Evolutionary conservation across 345 rosid species (phyloP).

Genomic region (Eucalyptus lansdowneana): DNA sequence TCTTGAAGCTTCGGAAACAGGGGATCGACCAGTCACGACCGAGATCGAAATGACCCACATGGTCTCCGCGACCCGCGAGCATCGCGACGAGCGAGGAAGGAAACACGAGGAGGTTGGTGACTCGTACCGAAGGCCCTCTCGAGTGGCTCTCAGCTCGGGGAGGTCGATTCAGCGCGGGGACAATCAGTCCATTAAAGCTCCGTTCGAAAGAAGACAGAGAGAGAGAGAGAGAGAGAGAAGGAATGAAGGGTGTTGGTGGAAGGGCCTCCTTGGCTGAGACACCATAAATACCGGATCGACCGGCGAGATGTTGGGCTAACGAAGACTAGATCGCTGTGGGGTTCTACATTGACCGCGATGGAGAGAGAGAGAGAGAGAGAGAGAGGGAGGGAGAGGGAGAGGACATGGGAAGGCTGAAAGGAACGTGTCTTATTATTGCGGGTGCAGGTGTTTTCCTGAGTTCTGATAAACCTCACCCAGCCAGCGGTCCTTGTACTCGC

Average conservation of each 20-base stretch:
- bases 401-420: neutral
- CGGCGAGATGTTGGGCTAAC: neutral
- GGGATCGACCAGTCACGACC: neutral
- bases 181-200: neutral
- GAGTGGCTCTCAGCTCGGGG: neutral
- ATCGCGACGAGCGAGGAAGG: neutral
- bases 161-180: neutral
- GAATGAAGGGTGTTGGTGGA: neutral
- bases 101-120: neutral
- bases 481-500: neutral
- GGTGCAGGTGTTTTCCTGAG: neutral
- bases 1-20: neutral
- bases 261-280: neutral
- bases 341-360: neutral
- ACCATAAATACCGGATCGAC: neutral
- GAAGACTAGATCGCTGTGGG: neutral
- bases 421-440: neutral
- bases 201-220: neutral
- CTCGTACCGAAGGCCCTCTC: neutral
- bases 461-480: neutral
- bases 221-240: neutral
- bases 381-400: too few relatives aligned
- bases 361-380: too few relatives aligned
- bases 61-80: neutral
- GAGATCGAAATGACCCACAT: neutral